A percentile compares a stretch with the other conserved stretches of the same genome.
Evolutionary conservation across 352 stramenopile genomes (phyloP).

Genomic region (Phytophthora idaei): DNA sequence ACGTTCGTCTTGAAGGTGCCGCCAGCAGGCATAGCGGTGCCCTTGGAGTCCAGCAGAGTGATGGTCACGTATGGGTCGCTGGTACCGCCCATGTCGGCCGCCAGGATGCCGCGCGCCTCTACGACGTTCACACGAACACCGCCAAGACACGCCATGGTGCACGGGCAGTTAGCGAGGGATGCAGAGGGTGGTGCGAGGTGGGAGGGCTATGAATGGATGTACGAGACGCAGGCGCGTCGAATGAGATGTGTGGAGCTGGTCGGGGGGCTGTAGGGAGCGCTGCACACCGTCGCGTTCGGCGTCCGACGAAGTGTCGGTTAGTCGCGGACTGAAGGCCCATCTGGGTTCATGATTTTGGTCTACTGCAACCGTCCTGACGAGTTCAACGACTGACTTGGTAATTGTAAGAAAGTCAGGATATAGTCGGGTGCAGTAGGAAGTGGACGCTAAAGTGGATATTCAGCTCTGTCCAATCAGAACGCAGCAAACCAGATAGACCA

Average conservation of each 20-base stretch:
- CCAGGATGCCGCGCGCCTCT: slow-evolving; percentile 68
- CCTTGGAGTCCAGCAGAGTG: slow-evolving; percentile 73
- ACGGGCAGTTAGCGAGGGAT: background rate
- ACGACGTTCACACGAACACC: slow-evolving; percentile 56
- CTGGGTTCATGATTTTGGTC: slow-evolving; percentile 1
- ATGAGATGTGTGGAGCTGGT: background rate
- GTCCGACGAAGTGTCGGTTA: background rate
- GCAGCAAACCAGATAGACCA: background rate
- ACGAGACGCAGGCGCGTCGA: slow-evolving; percentile 1
- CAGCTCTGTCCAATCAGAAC: background rate
- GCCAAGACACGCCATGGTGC: slow-evolving; percentile 30
- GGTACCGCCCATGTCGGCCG: slow-evolving; percentile 67
- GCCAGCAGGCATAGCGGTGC: slow-evolving; percentile 40
- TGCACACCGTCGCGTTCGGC: background rate
- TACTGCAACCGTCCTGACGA: background rate
- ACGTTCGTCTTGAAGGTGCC: slow-evolving; percentile 71
- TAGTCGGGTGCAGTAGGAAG: background rate
- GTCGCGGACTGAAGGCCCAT: background rate
- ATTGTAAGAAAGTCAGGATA: too few relatives aligned
- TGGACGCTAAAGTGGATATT: background rate
- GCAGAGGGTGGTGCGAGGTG: background rate
- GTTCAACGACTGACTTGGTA: background rate
- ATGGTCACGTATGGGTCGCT: slow-evolving; percentile 78
- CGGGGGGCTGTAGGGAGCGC: background rate
- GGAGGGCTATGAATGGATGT: background rate